Evolutionary conservation across 495 filamentous ascomycete genomes (phyloP).

Genomic region (Friedmanniomyces simplex): DNA sequence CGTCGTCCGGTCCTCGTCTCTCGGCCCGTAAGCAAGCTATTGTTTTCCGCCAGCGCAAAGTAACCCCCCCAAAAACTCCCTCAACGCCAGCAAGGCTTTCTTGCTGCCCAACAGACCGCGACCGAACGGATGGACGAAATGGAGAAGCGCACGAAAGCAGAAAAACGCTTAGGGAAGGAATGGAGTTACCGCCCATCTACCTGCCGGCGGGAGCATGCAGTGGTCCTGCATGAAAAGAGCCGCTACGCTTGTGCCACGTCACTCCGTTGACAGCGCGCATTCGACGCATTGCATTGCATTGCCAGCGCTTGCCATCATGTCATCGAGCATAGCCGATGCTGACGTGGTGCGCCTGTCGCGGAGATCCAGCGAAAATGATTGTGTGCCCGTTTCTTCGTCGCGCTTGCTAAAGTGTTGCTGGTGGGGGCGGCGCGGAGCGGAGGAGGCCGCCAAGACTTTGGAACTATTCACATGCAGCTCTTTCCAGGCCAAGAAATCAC

Average conservation of each 20-base stretch:
- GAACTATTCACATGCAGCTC: no score
- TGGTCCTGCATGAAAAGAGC: slow-evolving; percentile 7
- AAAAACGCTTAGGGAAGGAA: neutral
- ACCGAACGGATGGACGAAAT: slow-evolving; percentile 4
- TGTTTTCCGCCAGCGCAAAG: neutral
- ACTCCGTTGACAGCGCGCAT: slow-evolving; percentile 1
- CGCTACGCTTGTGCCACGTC: slow-evolving; percentile 10
- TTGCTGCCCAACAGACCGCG: slow-evolving; percentile 7
- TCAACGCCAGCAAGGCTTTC: slow-evolving; percentile 2
- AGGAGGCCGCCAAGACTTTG: no score
- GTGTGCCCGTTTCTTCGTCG: no score
- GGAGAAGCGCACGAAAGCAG: neutral
- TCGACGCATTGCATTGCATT: neutral
- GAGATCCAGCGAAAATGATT: no score
- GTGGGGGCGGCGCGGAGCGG: no score
- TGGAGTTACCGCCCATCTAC: slow-evolving; percentile 1
- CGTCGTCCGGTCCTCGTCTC: neutral
- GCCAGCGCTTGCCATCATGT: neutral
- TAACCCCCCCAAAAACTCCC: slow-evolving; percentile 6
- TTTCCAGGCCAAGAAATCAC: no score
- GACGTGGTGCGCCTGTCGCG: neutral
- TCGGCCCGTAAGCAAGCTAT: neutral
- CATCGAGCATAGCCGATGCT: slow-evolving; percentile 5
- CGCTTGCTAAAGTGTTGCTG: no score
- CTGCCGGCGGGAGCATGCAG: slow-evolving; percentile 13